These are phyloP conservation scores for Aspergillus diversus DNA, from an alignment of 495 filamentous ascomycete genomes.

Conservation along the genomic window DNA sequence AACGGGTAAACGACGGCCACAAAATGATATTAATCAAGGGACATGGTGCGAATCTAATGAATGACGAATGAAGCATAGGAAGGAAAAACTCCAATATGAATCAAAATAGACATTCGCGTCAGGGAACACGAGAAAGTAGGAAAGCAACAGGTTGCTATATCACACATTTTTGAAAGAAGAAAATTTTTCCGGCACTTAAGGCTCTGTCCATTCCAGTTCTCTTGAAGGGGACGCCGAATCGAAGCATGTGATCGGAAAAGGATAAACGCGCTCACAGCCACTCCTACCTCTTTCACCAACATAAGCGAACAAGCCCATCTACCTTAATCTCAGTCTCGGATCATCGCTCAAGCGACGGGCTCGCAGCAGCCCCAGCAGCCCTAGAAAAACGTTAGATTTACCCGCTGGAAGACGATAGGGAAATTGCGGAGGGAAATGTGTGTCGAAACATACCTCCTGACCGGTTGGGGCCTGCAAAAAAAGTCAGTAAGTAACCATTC, in stretches of 20 bases:
- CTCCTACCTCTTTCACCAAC: not conserved
- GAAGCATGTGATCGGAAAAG: not conserved
- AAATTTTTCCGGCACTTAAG: not conserved
- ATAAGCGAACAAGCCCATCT: not conserved
- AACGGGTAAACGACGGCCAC: too few relatives aligned
- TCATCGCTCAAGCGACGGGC: not conserved
- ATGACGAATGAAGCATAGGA: too few relatives aligned
- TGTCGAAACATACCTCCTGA: slow-evolving; percentile 8
- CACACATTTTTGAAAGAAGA: not conserved
- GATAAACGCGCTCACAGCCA: not conserved
- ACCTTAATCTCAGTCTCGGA: not conserved
- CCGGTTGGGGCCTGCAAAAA: slow-evolving; percentile 10
- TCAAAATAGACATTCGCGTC: not conserved
- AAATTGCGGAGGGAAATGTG: not conserved
- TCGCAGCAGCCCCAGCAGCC: slow-evolving; percentile 16
- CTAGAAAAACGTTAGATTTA: not conserved
- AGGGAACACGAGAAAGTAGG: slow-evolving; percentile 10
- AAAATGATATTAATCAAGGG: too few relatives aligned
- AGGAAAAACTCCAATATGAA: not conserved
- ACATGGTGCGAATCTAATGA: too few relatives aligned
- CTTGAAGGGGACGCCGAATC: not conserved
- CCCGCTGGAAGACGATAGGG: not conserved
- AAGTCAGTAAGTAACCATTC: not conserved
- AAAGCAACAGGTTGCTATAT: too few relatives aligned
- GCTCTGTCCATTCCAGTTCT: not conserved